Evolutionary conservation across 192 early-diverging fungal species (phyloP).

Genomic region (Chytriomyces sp.): DNA sequence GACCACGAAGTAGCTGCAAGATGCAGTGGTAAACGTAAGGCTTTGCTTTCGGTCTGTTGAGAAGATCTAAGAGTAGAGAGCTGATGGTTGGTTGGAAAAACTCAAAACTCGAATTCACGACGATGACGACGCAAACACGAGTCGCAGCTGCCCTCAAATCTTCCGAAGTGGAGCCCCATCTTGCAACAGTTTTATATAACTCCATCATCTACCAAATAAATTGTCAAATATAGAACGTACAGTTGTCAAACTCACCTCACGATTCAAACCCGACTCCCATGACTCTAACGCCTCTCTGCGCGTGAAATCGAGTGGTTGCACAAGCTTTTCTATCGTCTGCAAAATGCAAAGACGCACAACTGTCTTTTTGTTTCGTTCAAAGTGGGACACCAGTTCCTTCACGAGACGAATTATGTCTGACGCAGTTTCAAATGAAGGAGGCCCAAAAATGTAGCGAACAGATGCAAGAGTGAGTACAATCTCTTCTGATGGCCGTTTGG

Average conservation of each 20-base stretch:
- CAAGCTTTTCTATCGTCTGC: conserved; percentile 46
- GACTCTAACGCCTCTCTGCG: neutral
- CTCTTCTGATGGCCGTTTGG: conserved; percentile 45
- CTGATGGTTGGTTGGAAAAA: conserved; percentile 47
- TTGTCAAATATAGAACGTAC: neutral
- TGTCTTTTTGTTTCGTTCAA: conserved; percentile 45
- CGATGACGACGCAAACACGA: conserved; percentile 45
- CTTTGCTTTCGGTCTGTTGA: conserved; percentile 29
- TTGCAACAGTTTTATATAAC: conserved; percentile 41
- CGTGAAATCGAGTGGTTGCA: conserved; percentile 51
- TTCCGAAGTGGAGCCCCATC: conserved; percentile 44
- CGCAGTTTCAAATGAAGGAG: conserved; percentile 32
- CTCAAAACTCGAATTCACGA: conserved; percentile 45
- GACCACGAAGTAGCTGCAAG: conserved; percentile 50
- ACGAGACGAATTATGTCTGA: conserved; percentile 34
- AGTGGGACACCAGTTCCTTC: conserved; percentile 33
- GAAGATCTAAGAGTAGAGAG: conserved; percentile 42
- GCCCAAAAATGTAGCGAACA: conserved; percentile 45
- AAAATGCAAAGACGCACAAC: conserved; percentile 48
- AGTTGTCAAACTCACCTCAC: conserved; percentile 32
- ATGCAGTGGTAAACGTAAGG: conserved; percentile 43
- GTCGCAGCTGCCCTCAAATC: conserved; percentile 41
- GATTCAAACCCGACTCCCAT: conserved; percentile 34
- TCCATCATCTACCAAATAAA: conserved; percentile 30
- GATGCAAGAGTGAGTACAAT: conserved; percentile 45